These are phyloP conservation scores for Microcos paniculata DNA, from an alignment of 345 rosid genomes.

Conservation along the genomic window DNA sequence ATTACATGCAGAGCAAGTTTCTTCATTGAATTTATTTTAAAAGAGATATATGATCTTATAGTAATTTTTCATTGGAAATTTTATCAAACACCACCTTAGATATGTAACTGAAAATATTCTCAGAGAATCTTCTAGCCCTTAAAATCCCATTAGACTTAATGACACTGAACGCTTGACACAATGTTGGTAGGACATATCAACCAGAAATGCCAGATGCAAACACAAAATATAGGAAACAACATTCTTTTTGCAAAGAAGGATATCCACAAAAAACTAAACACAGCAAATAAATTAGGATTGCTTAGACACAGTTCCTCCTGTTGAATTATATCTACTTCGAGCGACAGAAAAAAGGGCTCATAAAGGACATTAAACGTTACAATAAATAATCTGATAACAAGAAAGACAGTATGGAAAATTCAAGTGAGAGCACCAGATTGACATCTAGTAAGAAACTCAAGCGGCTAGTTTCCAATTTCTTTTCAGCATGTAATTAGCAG, in stretches of 20 bases:
- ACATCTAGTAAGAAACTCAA: not conserved
- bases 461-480: not conserved
- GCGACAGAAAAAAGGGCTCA: not conserved
- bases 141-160: not conserved
- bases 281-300: not conserved
- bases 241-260: not conserved
- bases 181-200: not conserved
- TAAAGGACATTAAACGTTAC: not conserved
- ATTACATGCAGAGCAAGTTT: not conserved
- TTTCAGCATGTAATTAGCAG: not conserved
- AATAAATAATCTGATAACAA: not conserved
- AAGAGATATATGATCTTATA: not conserved
- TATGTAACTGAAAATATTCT: not conserved
- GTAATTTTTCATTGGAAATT: not conserved
- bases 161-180: not conserved
- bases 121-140: not conserved
- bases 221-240: not conserved
- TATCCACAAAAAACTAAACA: not conserved
- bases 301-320: not conserved
- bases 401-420: not conserved
- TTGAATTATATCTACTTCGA: not conserved
- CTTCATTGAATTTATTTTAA: not conserved
- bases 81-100: not conserved
- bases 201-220: not conserved
- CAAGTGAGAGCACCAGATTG: constrained; percentile 2